Base-by-base conservation (phyloP, 257 asterid species). In the Leonotis leonurus region DNA sequence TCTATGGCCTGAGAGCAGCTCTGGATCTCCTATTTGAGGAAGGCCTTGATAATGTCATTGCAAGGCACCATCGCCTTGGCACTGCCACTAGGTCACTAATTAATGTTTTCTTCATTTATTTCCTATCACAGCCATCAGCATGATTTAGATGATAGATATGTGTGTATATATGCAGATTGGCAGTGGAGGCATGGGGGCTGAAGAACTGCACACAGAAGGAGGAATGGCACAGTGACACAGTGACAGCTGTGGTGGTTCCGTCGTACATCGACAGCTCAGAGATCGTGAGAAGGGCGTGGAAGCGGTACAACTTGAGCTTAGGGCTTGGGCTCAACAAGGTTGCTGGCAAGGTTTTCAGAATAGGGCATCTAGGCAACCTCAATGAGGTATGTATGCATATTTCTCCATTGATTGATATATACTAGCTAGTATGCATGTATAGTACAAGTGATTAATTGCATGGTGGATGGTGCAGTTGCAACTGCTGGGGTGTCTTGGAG, bases 181-280 rank as follows among this genome's bases (percentile, higher is more conserved):
- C 99, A 3, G 95, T 93, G 68, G 96, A 89, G 78, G 99, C 97
- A 3, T 93, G 99, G 99, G 99, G 99, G 6, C 73, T 89, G 83
- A 93, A 89, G 91, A 93, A 93, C 81, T 93, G 97, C 83, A 89
- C 99, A 22, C 97, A 89, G 71, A 87, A 85, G 86, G 94, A 89
- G 78, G 99, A 93, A 64, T 89, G 97, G 90, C 77, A 46, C 79
- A 93, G 99, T 62, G 94, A 93, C 77, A 93, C 99, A 0, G 99
- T 93, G 37, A 93, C 99, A 48, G 99, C 99, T 9, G 91, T 93
- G 46, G 58, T 89, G 12, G 83, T 93, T 60, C 99, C 99, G 8
- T 65, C 97, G 10, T 56, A 83, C 76, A 85, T 93, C 9, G 95
- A 89, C 26, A 89, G 97, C 70, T 8, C 87, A 0, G 97, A 93